Conservation (phyloP, 2,329 filamentous ascomycete genomes). For the Diaporthe caulivora region DNA sequence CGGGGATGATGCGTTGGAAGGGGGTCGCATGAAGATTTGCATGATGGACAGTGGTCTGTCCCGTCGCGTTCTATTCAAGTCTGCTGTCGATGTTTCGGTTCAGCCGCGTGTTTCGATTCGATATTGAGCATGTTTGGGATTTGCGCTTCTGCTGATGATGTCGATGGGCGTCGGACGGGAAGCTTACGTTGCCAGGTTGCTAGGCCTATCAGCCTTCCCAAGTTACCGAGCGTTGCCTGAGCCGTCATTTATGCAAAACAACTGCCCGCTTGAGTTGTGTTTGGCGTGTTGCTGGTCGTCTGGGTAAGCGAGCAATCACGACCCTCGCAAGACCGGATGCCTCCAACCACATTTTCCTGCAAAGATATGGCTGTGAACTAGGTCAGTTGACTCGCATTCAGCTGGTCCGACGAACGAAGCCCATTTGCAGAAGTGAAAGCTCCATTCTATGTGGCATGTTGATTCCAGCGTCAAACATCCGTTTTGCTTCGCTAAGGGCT, state of each 20-base stretch:
- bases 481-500: not conserved
- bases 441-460: not conserved
- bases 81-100: conserved; percentile 35
- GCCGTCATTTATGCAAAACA: conserved; percentile 22
- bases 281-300: not conserved
- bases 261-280: conserved; percentile 2
- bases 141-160: conserved; percentile 32
- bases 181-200: conserved; percentile 12
- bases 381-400: not conserved
- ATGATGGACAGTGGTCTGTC: conserved; percentile 17
- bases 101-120: conserved; percentile 35
- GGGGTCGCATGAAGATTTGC: conserved; percentile 28
- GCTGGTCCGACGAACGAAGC: not conserved
- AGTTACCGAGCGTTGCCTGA: not conserved
- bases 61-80: conserved; percentile 31
- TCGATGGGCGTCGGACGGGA: conserved; percentile 7
- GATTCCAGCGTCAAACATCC: not conserved
- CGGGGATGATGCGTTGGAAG: not conserved
- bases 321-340: too few species aligned
- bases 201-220: not conserved
- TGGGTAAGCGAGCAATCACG: too few species aligned
- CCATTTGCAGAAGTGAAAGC: not conserved
- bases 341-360: too few species aligned
- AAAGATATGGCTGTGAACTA: not conserved
- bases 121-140: conserved; percentile 38